A percentile compares a stretch with the other conserved stretches of the same genome.
phyloP scores from a whole-genome alignment of 2,329 filamentous ascomycete genomes.

The Sporothrix brunneoviolacea region DNA sequence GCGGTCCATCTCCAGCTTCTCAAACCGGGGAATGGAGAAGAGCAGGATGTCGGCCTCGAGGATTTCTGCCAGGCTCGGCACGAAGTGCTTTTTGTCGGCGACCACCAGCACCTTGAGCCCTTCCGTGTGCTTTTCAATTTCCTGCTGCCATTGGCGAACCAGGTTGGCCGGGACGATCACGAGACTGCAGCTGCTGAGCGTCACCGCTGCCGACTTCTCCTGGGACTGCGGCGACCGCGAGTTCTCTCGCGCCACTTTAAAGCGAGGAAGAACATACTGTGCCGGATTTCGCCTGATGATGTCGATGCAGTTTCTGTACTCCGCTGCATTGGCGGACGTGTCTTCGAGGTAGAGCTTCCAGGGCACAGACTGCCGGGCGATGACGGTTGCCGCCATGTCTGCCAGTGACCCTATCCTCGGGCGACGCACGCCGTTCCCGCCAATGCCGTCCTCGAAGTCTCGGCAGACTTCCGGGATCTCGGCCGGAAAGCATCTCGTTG shows the following conservation, averaged over 20 bases:
- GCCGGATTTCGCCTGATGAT: conserved; percentile 53
- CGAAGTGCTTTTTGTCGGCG: conserved; percentile 37
- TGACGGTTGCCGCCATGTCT: conserved; percentile 65
- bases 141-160: conserved; percentile 73
- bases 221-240: background rate
- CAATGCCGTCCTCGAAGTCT: conserved; percentile 22
- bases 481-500: conserved; percentile 64
- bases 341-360: conserved; percentile 57
- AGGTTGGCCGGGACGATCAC: conserved; percentile 79
- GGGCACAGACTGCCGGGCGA: conserved; percentile 60
- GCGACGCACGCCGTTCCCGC: conserved; percentile 26
- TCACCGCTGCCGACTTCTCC: conserved; percentile 18
- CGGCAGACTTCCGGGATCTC: conserved; percentile 57
- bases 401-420: conserved; percentile 54
- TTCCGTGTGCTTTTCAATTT: conserved; percentile 71
- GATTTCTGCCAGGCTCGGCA: conserved; percentile 55
- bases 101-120: conserved; percentile 61
- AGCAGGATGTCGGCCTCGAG: conserved; percentile 67
- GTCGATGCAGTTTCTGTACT: conserved; percentile 48
- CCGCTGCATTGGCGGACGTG: conserved; percentile 34
- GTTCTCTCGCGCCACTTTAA: conserved; percentile 24
- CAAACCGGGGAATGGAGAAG: conserved; percentile 68
- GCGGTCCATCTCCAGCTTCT: conserved; percentile 48
- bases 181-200: conserved; percentile 62
- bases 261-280: conserved; percentile 49